These are phyloP conservation scores for Pythium rhizo-oryzae DNA, from an alignment of 352 stramenopile species.

Conservation along the genomic window DNA sequence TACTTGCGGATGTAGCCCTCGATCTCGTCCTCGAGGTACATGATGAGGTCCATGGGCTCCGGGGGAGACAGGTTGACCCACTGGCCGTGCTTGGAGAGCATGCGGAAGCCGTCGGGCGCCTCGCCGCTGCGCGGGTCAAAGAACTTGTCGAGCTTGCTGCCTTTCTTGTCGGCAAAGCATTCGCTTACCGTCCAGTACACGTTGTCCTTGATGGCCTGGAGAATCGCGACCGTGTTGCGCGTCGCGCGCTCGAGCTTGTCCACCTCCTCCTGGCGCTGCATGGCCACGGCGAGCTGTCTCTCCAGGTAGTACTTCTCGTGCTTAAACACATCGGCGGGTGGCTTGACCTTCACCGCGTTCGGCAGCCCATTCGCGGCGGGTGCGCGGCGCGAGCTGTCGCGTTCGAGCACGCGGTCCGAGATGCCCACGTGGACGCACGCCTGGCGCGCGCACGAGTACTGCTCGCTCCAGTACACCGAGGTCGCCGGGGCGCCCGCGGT, in stretches of 20 bases:
- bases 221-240: constrained; percentile 65
- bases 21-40: constrained; percentile 66
- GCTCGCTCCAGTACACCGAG: constrained; percentile 33
- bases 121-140: constrained; percentile 49
- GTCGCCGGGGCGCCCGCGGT: not conserved
- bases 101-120: constrained; percentile 61
- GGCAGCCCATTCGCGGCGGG: constrained; percentile 22
- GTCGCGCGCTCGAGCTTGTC: constrained; percentile 61
- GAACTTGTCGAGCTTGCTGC: constrained; percentile 42
- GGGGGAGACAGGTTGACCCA: constrained; percentile 40
- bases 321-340: constrained; percentile 54
- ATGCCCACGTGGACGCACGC: constrained; percentile 73
- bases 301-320: constrained; percentile 69
- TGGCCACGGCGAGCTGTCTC: constrained; percentile 46
- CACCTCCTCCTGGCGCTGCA: constrained; percentile 53
- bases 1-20: constrained; percentile 72
- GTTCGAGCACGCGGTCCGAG: constrained; percentile 64
- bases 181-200: constrained; percentile 48
- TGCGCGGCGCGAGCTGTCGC: constrained; percentile 32
- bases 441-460: constrained; percentile 60
- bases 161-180: constrained; percentile 59
- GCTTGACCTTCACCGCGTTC: constrained; percentile 51
- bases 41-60: constrained; percentile 62
- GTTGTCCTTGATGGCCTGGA: constrained; percentile 44
- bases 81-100: constrained; percentile 63